Evolutionary conservation across 768 basidiomycete genomes (phyloP).

Genomic region (Pisolithus tinctorius): DNA sequence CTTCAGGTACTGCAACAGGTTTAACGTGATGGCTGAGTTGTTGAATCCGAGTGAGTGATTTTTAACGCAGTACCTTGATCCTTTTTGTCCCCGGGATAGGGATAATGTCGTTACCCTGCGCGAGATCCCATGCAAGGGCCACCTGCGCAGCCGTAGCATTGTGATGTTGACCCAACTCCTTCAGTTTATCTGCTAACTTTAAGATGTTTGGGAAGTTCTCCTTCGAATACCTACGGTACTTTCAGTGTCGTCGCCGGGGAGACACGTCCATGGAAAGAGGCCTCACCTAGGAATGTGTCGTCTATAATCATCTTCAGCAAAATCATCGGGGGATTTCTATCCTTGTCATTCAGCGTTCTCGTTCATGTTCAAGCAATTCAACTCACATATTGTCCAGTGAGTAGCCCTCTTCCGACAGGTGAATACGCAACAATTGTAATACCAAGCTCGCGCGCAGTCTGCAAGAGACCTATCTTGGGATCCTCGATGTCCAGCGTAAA

Average conservation of each 20-base stretch:
- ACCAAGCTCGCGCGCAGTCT: constrained; percentile 42
- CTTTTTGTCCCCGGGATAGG: constrained; percentile 36
- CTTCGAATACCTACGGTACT: constrained; percentile 20
- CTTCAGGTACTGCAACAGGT: constrained; percentile 30
- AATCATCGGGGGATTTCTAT: constrained; percentile 29
- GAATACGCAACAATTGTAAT: constrained; percentile 45
- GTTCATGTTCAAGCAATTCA: not conserved
- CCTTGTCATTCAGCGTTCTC: not conserved
- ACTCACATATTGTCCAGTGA: constrained; percentile 40
- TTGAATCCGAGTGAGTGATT: not conserved
- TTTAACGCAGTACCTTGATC: constrained; percentile 17
- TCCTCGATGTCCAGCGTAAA: constrained; percentile 44
- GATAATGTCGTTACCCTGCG: constrained; percentile 31
- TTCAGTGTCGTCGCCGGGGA: not conserved
- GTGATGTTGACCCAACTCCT: constrained; percentile 28
- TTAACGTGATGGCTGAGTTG: not conserved
- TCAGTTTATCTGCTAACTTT: constrained; percentile 29
- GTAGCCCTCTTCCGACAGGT: constrained; percentile 46
- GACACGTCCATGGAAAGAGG: constrained; percentile 16
- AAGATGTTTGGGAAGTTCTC: constrained; percentile 43
- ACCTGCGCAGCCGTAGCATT: constrained; percentile 34
- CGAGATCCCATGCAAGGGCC: constrained; percentile 34
- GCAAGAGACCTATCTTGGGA: constrained; percentile 33
- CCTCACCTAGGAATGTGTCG: constrained; percentile 15
- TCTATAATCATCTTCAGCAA: constrained; percentile 23